These are phyloP conservation scores for Tolypocladium album DNA, from an alignment of 2,329 filamentous ascomycete genomes.

Conservation along the genomic window DNA sequence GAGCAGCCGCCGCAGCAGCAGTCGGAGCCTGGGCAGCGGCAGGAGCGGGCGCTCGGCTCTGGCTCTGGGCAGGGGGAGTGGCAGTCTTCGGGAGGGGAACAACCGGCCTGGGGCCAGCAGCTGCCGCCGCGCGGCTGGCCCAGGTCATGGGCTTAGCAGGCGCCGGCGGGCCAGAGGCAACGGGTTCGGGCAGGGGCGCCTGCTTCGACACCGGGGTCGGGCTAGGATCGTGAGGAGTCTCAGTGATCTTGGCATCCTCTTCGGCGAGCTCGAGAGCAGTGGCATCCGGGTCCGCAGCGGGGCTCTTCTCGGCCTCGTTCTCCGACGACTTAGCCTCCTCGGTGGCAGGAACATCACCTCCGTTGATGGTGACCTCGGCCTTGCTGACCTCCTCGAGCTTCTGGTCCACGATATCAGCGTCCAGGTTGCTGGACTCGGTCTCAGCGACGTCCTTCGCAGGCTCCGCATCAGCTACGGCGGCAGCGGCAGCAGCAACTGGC, in stretches of 20 bases:
- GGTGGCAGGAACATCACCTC: slow-evolving; percentile 15
- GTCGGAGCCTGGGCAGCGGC: slow-evolving; percentile 29
- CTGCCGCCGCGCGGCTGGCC: slow-evolving; percentile 58
- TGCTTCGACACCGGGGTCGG: slow-evolving; percentile 40
- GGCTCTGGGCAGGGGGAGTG: slow-evolving; percentile 33
- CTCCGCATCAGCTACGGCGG: slow-evolving; percentile 17
- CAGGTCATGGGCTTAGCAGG: slow-evolving; percentile 58
- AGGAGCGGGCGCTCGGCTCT: slow-evolving; percentile 38
- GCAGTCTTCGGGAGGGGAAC: slow-evolving; percentile 48
- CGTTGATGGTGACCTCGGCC: slow-evolving; percentile 21
- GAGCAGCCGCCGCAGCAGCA: slow-evolving; percentile 24
- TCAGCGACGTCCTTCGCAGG: slow-evolving; percentile 25
- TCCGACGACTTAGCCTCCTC: slow-evolving; percentile 28
- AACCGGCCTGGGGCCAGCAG: slow-evolving; percentile 41
- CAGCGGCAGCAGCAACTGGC: slow-evolving; percentile 12
- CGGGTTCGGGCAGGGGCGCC: slow-evolving; percentile 36
- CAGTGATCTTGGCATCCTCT: slow-evolving; percentile 44
- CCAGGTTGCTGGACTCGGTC: slow-evolving; percentile 17
- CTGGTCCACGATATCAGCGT: slow-evolving; percentile 53
- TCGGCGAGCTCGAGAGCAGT: slow-evolving; percentile 41
- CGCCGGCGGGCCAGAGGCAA: slow-evolving; percentile 31
- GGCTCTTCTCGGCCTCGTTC: slow-evolving; percentile 21
- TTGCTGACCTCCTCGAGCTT: slow-evolving; percentile 58
- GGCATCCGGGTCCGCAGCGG: slow-evolving; percentile 35
- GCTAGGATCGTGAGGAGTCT: slow-evolving; percentile 56